Conservation (phyloP, 805 yeast species). For the Wickerhamomyces bisporus region DNA sequence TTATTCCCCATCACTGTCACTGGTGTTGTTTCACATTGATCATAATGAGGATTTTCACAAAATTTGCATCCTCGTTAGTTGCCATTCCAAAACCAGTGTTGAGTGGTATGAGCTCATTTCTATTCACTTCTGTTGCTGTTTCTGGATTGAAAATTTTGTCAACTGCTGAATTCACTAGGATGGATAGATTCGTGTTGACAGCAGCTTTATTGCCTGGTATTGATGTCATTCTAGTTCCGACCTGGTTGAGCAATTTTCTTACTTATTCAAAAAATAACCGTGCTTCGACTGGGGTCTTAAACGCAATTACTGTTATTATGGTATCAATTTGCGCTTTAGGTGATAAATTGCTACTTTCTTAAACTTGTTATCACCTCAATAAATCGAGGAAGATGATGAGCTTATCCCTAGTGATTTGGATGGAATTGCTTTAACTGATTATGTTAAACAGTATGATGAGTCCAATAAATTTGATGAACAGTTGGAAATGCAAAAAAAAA, state of each 20-base stretch:
- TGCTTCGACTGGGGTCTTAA: conserved; percentile 53
- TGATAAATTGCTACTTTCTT: conserved; percentile 56
- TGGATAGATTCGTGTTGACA: conserved; percentile 70
- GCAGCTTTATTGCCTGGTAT: conserved; percentile 61
- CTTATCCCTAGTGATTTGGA: conserved; percentile 13
- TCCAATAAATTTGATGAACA: conserved; percentile 11
- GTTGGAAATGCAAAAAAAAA: background rate
- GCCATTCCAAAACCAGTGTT: conserved; percentile 75
- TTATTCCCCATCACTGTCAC: conserved; percentile 78
- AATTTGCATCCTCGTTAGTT: conserved; percentile 83
- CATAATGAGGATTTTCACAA: conserved; percentile 83
- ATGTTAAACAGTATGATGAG: conserved; percentile 23
- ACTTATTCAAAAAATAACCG: conserved; percentile 59
- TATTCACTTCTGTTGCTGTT: conserved; percentile 71
- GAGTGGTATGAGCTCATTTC: conserved; percentile 84
- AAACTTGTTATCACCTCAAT: conserved; percentile 59
- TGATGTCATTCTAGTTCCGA: conserved; percentile 58
- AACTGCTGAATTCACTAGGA: conserved; percentile 47
- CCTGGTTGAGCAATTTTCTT: conserved; percentile 62
- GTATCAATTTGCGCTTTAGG: conserved; percentile 71
- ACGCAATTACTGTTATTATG: conserved; percentile 65
- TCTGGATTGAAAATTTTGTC: conserved; percentile 68
- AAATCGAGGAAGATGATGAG: conserved; percentile 37
- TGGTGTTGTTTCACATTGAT: conserved; percentile 76
- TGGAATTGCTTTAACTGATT: conserved; percentile 21